Percentiles rank a stretch among this genome's conserved stretches.
These are phyloP conservation scores for Barnettozyma botsteinii DNA, from an alignment of 805 yeast species.

Conservation along the genomic window DNA sequence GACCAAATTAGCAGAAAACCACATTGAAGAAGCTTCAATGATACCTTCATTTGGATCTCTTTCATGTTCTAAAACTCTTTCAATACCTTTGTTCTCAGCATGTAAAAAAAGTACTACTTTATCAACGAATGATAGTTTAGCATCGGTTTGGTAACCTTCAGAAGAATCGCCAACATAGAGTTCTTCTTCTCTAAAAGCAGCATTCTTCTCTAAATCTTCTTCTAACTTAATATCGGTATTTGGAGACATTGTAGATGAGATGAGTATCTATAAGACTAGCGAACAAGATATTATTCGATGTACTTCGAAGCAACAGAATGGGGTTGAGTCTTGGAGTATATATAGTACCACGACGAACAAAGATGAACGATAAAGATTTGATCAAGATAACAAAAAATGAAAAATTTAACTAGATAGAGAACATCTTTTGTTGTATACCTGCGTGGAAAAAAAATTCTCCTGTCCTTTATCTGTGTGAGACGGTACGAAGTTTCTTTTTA, in stretches of 20 bases:
- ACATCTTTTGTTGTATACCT: no score
- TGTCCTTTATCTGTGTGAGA: no score
- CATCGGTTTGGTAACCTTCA: conserved; percentile 15
- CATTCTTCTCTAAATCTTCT: conserved; percentile 22
- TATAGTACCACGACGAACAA: no score
- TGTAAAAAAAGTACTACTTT: conserved; percentile 25
- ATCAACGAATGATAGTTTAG: conserved; percentile 15
- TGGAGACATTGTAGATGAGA: conserved; percentile 2
- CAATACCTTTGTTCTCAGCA: conserved; percentile 72
- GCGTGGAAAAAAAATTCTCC: no score
- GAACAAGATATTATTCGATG: no score
- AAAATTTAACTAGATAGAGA: no score
- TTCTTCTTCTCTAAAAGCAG: conserved; percentile 12
- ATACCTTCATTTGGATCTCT: conserved; percentile 56
- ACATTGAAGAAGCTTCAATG: conserved; percentile 75
- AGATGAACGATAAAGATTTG: no score
- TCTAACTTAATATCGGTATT: conserved; percentile 17
- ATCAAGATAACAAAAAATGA: no score
- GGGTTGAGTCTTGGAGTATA: no score
- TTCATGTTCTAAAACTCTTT: conserved; percentile 73
- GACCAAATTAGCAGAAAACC: conserved; percentile 88
- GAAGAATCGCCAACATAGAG: conserved; percentile 19
- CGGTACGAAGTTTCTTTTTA: no score
- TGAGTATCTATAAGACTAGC: no score
- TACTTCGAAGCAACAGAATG: neutral